Base-by-base conservation (phyloP, 345 rosid species). In the Raphanus sativus region DNA sequence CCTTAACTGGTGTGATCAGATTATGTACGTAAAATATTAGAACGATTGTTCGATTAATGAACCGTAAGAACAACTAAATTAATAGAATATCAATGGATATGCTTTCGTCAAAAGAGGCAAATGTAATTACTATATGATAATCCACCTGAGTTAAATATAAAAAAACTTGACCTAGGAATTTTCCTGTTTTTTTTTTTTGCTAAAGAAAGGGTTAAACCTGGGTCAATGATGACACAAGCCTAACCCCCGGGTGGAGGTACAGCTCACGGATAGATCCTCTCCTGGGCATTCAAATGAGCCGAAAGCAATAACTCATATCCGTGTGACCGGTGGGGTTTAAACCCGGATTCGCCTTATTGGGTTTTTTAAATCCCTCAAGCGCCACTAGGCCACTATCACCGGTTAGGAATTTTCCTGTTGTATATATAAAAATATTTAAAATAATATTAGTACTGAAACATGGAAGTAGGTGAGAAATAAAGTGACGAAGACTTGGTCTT, bases 401-500 rank as follows among this genome's bases (percentile, higher is more conserved):
- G 21, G 21, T 21, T 71, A 71, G 68, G 81, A 78, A 72, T 3
- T 72, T 78, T 73, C 73, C 42, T 4, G 33, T 67, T 38, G 45
- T n/a, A 79, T 58, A 63, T 17, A 73, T 38, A 72, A 77, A 72
- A 77, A 78, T 68, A 54, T 26, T 29, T 38, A 61, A 36, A 60
- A 21, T 65, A 67, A 66, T 67, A 73, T 9, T 26, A 68, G 73
- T 8, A 60, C 15, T 60, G 30, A 15, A 45, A 66, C 58, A 78
- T 71, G 32, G 62, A 74, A 80, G 69, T 76, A 38, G 75, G 79
- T 79, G 73, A 78, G 71, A 71, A 26, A 67, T 40, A 61, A 72
- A 70, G 32, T 26, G 82, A 82, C 65, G 60, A 70, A 70, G 56
- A 68, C 69, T 60, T 71, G 77, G 78, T 69, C 71, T 79, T 61